These are phyloP conservation scores for Torrubiellomyces zombiae DNA, from an alignment of 2,329 filamentous ascomycete genomes.

Conservation along the genomic window DNA sequence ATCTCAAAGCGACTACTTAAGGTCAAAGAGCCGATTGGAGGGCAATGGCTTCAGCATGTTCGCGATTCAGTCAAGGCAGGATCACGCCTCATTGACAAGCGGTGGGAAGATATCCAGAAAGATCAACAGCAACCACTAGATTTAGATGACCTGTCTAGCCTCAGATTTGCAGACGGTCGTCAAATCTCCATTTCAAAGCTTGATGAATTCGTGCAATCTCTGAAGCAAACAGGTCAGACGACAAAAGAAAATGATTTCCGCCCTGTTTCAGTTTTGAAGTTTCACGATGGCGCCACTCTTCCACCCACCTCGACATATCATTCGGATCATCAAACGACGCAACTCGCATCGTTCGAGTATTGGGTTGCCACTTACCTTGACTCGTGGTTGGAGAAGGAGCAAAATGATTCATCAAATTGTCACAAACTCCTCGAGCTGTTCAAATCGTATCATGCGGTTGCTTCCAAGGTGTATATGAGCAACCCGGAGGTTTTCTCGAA, in stretches of 20 bases:
- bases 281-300: no score
- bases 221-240: not conserved
- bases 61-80: no score
- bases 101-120: conserved; percentile 25
- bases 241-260: conserved; percentile 1
- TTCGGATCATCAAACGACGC: not conserved
- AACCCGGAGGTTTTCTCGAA: conserved; percentile 31
- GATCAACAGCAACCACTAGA: conserved; percentile 28
- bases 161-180: conserved; percentile 2
- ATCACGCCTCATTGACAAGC: conserved; percentile 2
- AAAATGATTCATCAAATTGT: conserved; percentile 10
- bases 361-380: conserved; percentile 28
- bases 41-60: no score
- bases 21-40: no score
- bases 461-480: conserved; percentile 14
- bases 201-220: conserved; percentile 3
- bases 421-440: conserved; percentile 15
- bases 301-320: not conserved
- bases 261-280: not conserved
- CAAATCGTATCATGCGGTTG: conserved; percentile 16
- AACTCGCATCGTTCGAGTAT: conserved; percentile 20
- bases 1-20: no score
- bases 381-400: conserved; percentile 19
- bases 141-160: conserved; percentile 1
- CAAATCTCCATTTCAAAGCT: conserved; percentile 3